Evolutionary conservation across 345 rosid species (phyloP), one percentile per base, ranked within the genome.

Genomic region (Psidium guajava): DNA sequence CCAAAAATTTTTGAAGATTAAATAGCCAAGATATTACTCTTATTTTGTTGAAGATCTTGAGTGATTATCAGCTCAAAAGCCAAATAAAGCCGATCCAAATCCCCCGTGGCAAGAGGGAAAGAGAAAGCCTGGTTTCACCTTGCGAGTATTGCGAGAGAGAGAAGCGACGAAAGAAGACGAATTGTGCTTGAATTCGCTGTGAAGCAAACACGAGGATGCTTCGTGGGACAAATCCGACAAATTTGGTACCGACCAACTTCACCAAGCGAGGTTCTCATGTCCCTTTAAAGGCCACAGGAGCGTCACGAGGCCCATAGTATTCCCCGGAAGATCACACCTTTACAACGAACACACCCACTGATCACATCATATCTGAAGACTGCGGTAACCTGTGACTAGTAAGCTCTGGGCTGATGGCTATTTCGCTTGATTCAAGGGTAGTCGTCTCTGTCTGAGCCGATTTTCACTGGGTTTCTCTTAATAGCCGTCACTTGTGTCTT

Each of bases 171-270:
- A 69, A n/a, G 82, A n/a, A 47, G 40, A 49, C 47, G 24, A 52
- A 14, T 51, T 50, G 22, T 84, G 57, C 86, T 52, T 84, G 82
- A 18, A 61, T 40, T 84, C 50, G 5, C 10, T n/a, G 58, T 12
- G 77, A 84, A 53, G 86, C 59, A 84, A 84, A 27, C 86, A 14
- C 18, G 74, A 61, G 74, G 86, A 55, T 84, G 82, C 54, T 73
- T 51, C 58, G 54, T 12, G 82, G 77, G 86, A 55, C 82, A 73
- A 73, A 52, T 54, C 47, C 64, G 74, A 40, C 50, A 28, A 83
- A 58, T 36, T 11, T 21, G 75, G 58, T 28, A 5, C 51, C 56
- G 81, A 49, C 85, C 81, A 77, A 59, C 42, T 69, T 73, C 51
- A 24, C 40, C 54, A 4, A 1, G 82, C 42, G 28, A 54, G 61